These are phyloP conservation scores for Porphyridium purpureum DNA, from an alignment of 23 red algal species.

Conservation along the genomic window DNA sequence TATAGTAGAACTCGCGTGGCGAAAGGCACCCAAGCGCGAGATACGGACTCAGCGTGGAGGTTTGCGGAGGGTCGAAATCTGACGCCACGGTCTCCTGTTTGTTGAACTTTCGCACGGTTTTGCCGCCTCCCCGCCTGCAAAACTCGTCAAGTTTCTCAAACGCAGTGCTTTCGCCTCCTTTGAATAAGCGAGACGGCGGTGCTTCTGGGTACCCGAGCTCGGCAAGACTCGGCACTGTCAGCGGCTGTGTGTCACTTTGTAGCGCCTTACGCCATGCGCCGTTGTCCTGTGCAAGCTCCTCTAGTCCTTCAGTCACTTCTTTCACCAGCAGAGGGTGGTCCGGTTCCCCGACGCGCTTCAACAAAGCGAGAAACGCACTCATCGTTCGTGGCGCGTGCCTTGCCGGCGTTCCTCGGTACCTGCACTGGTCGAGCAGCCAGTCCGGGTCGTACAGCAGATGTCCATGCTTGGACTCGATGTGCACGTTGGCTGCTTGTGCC, in stretches of 20 bases:
- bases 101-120: conserved; percentile 25
- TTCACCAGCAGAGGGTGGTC: not conserved
- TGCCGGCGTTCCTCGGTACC: conserved; percentile 9
- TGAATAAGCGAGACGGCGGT: conserved; percentile 3
- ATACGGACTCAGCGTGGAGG: conserved; percentile 72
- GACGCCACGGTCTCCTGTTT: conserved; percentile 77
- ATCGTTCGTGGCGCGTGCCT: conserved; percentile 13
- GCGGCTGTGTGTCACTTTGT: no score
- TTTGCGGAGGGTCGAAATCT: conserved; percentile 17
- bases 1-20: conserved; percentile 17
- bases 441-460: conserved; percentile 72
- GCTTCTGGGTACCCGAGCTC: no score
- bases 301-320: not conserved
- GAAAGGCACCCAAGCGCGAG: conserved; percentile 64
- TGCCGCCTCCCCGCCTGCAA: conserved; percentile 9
- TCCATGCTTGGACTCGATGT: conserved; percentile 13
- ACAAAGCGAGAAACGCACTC: conserved; percentile 37
- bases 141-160: conserved; percentile 33
- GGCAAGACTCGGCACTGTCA: no score
- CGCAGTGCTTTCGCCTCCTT: conserved; percentile 65
- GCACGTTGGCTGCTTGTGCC: conserved; percentile 11
- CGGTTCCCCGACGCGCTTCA: conserved; percentile 9
- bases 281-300: no score
- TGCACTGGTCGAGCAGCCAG: conserved; percentile 11
- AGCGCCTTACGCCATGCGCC: no score